Conservation (phyloP, 2,329 filamentous ascomycete species). For the Hypoxylon sp. region DNA sequence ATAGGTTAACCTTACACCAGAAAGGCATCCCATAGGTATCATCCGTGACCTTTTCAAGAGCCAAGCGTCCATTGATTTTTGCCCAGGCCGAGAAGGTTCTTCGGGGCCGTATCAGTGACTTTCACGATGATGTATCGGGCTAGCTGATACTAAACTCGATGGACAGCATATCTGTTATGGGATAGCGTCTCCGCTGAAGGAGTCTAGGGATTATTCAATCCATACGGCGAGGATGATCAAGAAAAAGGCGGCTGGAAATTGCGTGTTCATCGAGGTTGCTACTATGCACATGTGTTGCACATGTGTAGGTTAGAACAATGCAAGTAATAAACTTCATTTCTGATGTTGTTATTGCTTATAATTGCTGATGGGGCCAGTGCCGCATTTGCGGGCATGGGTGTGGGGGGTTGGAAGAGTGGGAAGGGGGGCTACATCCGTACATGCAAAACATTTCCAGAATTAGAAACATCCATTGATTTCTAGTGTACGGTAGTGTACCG, state of each 20-base stretch:
- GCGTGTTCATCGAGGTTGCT: not conserved
- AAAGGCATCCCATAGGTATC: not conserved
- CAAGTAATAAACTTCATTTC: not conserved
- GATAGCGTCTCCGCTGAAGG: not conserved
- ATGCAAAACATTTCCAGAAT: slow-evolving; percentile 3
- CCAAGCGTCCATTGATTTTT: not conserved
- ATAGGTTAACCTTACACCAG: not conserved
- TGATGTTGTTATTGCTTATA: not conserved
- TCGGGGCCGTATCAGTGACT: not conserved
- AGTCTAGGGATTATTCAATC: not conserved
- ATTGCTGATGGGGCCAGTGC: not conserved
- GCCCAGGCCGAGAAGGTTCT: not conserved
- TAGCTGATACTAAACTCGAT: not conserved
- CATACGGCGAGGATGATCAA: not conserved
- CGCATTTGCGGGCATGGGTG: slow-evolving; percentile 3
- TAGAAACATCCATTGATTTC: not conserved
- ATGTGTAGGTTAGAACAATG: not conserved
- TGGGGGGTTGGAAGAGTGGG: not conserved
- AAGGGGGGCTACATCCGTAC: no score
- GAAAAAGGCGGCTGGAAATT: not conserved
- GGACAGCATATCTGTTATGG: not conserved
- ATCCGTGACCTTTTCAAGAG: not conserved
- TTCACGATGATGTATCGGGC: not conserved
- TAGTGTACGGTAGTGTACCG: no score
- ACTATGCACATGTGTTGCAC: no score